Evolutionary conservation across 495 filamentous ascomycete species (phyloP).

Genomic region (Tetracladium marchalianum): DNA sequence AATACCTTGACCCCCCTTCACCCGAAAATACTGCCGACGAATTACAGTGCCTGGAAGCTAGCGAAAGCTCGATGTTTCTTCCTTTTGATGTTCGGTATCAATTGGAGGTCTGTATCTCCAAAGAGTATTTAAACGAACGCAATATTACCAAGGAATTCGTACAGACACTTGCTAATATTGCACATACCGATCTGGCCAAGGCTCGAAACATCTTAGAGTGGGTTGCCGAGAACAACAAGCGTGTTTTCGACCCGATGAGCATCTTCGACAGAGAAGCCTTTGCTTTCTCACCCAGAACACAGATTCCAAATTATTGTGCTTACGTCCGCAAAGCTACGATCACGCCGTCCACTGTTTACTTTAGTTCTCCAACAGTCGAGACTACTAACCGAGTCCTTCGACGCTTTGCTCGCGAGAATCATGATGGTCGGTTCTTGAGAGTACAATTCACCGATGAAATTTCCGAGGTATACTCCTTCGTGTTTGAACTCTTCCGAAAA

Average conservation of each 20-base stretch:
- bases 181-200: constrained; percentile 17
- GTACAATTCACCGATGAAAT: constrained; percentile 86
- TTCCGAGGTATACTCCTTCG: constrained; percentile 28
- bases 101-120: constrained; percentile 83
- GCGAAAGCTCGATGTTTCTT: constrained; percentile 26
- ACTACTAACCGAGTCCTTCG: constrained; percentile 82
- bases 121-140: constrained; percentile 68
- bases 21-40: constrained; percentile 2
- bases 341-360: constrained; percentile 76
- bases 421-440: constrained; percentile 74
- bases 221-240: constrained; percentile 45
- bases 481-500: background rate
- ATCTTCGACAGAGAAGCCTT: constrained; percentile 50
- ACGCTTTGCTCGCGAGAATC: constrained; percentile 46
- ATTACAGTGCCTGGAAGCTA: constrained; percentile 35
- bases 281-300: constrained; percentile 36
- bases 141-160: constrained; percentile 60
- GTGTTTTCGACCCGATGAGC: constrained; percentile 60
- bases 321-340: constrained; percentile 64
- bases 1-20: constrained; percentile 9
- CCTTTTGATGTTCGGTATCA: constrained; percentile 76
- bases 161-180: constrained; percentile 41
- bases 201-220: constrained; percentile 53
- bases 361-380: constrained; percentile 67
- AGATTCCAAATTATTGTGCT: constrained; percentile 62